Base-by-base conservation (phyloP, 805 yeast genomes). In the Metschnikowia henanensis region DNA sequence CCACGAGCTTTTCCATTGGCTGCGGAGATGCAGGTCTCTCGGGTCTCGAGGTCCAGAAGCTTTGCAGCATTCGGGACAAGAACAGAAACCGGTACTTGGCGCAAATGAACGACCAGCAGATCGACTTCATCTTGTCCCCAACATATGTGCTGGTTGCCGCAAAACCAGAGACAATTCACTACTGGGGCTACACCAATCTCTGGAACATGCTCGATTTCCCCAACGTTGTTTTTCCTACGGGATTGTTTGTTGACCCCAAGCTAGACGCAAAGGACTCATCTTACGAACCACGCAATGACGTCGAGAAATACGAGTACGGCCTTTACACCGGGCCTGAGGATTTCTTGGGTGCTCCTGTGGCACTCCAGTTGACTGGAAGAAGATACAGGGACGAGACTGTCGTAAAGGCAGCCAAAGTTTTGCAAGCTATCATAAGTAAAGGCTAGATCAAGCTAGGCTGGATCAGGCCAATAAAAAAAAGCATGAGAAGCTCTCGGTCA, bases 171-270 rank as follows among this genome's bases (percentile, higher is more conserved):
- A 38, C 49, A 16, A 41, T 44, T 21, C 35, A 37, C n/a, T 52
- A 52, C 50, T 52, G 56, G 56, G 56, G 56, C 16, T 52, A 52
- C 46, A 50, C 56, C 21, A 46, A 43, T 34, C 43, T 52, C 28
- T 52, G 56, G 56, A 52, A 52, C 42, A 50, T 52, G 29, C 47
- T 52, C 20, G 56, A 52, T 34, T 52, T 52, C 30, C 56, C 56
- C 37, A 52, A 52, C 35, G 56, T 52, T 20, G 43, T 52, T 10
- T 54, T 55, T 35, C 59, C 59, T 10, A 53, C 50, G 12, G 59
- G 58, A 1, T 39, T 55, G 34, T 30, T 30, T 6, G 57, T 52
- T 18, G 56, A 52, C 16, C 44, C 46, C 4, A 10, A 30, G 8
- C 41, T 51, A n/a, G 59, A 55, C 31, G 41, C 35, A 4, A 47